A percentile compares a stretch with the other conserved stretches of the same genome.
Evolutionary conservation across 208 protist genomes (phyloP).

Genomic region (Wallacemonas sp.): DNA sequence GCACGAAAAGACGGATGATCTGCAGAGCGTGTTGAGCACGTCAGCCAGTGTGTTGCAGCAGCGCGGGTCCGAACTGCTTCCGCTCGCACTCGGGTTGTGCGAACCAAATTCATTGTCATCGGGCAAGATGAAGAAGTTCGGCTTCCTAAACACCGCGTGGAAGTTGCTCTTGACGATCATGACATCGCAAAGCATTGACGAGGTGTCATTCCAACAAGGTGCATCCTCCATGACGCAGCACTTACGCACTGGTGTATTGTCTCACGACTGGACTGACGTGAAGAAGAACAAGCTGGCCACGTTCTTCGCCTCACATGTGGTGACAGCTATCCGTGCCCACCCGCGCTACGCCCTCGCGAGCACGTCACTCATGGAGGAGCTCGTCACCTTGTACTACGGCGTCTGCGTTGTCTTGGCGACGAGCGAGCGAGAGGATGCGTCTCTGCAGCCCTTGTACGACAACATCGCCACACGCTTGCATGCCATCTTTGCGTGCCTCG

Average conservation of each 20-base stretch:
- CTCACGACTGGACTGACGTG: slow-evolving; percentile 74
- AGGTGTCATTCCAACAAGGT: slow-evolving; percentile 24
- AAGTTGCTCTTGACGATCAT: slow-evolving; percentile 62
- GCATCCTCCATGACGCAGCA: slow-evolving; percentile 60
- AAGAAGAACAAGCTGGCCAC: slow-evolving; percentile 50
- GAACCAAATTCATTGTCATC: slow-evolving; percentile 18
- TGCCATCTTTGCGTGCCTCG: slow-evolving; percentile 45
- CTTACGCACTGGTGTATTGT: slow-evolving; percentile 53
- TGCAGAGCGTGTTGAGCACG: slow-evolving; percentile 3
- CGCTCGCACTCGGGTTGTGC: slow-evolving; percentile 41
- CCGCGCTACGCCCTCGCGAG: slow-evolving; percentile 29
- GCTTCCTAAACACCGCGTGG: slow-evolving; percentile 65
- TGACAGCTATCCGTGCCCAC: slow-evolving; percentile 52
- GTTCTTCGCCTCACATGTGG: slow-evolving; percentile 75
- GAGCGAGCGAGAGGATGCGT: slow-evolving; percentile 28
- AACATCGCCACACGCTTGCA: slow-evolving; percentile 47
- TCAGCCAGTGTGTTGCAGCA: background rate
- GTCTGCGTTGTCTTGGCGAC: slow-evolving; percentile 55
- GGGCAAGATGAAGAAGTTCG: slow-evolving; percentile 22
- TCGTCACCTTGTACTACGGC: slow-evolving; percentile 43
- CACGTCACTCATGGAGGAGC: slow-evolving; percentile 20
- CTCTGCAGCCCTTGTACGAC: slow-evolving; percentile 37
- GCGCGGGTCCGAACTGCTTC: slow-evolving; percentile 39
- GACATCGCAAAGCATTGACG: slow-evolving; percentile 23
- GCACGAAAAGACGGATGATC: background rate